phyloP scores from a whole-genome alignment of 2,329 filamentous ascomycete species.

The Dactylonectria macrodidyma region DNA sequence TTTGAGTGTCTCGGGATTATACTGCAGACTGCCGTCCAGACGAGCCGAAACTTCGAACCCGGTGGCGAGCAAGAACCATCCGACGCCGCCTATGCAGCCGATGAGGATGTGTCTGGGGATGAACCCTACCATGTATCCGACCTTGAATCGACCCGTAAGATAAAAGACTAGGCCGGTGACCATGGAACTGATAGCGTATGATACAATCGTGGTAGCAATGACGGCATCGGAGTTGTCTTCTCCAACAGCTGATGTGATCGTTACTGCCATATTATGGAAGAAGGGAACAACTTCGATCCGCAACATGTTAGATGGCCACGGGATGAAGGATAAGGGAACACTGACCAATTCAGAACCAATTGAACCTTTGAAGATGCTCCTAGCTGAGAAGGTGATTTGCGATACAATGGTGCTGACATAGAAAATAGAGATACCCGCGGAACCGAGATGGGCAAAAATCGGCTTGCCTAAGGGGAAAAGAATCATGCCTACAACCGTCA shows the following conservation, averaged over 20 bases:
- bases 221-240: slow-evolving; percentile 87
- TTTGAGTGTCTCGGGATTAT: slow-evolving; percentile 81
- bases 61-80: slow-evolving; percentile 92
- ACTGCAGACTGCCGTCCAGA: slow-evolving; percentile 87
- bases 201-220: slow-evolving; percentile 92
- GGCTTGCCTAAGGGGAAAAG: slow-evolving; percentile 91
- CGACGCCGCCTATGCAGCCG: too few species aligned
- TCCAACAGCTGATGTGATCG: slow-evolving; percentile 84
- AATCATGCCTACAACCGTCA: slow-evolving; percentile 78
- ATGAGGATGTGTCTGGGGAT: slow-evolving; percentile 97
- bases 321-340: slow-evolving; percentile 27
- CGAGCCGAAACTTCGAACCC: slow-evolving; percentile 94
- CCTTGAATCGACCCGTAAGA: slow-evolving; percentile 86
- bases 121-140: too few species aligned
- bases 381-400: slow-evolving; percentile 88
- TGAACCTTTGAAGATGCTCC: slow-evolving; percentile 90
- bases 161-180: slow-evolving; percentile 94
- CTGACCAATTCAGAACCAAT: slow-evolving; percentile 92
- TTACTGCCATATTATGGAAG: slow-evolving; percentile 98
- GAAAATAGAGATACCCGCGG: slow-evolving; percentile 95
- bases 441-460: slow-evolving; percentile 87
- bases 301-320: slow-evolving; percentile 24
- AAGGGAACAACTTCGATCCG: slow-evolving; percentile 98
- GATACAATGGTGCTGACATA: slow-evolving; percentile 96
- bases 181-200: slow-evolving; percentile 91